Percentiles rank a stretch among this genome's conserved stretches.
phyloP scores from a whole-genome alignment of 1,284 basidiomycete species.

The Moesziomyces sp. region DNA sequence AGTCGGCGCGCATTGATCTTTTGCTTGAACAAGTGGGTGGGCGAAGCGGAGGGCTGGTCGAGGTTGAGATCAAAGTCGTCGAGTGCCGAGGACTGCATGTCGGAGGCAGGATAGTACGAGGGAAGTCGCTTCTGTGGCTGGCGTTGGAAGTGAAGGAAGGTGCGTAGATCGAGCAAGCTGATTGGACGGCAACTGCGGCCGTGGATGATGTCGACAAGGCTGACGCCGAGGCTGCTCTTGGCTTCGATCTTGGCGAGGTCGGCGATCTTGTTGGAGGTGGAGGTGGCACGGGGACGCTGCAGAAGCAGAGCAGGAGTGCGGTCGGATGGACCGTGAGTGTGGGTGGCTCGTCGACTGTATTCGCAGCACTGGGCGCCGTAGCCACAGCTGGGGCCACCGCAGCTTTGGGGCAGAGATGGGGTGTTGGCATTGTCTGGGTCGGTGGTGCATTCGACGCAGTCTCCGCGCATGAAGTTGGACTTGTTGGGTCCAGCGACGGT shows the following conservation, averaged over 20 bases:
- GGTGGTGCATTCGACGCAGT: slow-evolving; percentile 28
- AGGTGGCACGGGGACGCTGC: background rate
- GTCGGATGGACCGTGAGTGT: slow-evolving; percentile 7
- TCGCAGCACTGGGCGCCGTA: slow-evolving; percentile 47
- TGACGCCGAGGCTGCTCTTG: slow-evolving; percentile 36
- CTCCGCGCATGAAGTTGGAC: slow-evolving; percentile 38
- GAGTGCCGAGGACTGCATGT: slow-evolving; percentile 26
- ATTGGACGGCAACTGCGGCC: slow-evolving; percentile 56
- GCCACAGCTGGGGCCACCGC: slow-evolving; percentile 40
- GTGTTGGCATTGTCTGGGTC: slow-evolving; percentile 11
- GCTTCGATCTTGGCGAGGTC: slow-evolving; percentile 21
- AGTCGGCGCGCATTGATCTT: slow-evolving; percentile 6
- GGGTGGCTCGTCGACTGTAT: slow-evolving; percentile 40
- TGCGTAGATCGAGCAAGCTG: slow-evolving; percentile 36
- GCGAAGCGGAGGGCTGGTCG: slow-evolving; percentile 10
- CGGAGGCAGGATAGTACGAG: slow-evolving; percentile 40
- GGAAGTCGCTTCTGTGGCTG: slow-evolving; percentile 25
- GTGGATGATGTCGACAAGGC: slow-evolving; percentile 55
- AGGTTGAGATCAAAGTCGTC: slow-evolving; percentile 33
- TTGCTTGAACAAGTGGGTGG: slow-evolving; percentile 7
- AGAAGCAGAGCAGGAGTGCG: slow-evolving; percentile 11
- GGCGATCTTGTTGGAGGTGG: slow-evolving; percentile 12
- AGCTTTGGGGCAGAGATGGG: slow-evolving; percentile 17
- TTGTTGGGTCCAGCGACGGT: slow-evolving; percentile 45
- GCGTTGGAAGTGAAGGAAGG: slow-evolving; percentile 41